These are phyloP conservation scores for Aureobasidium pullulans DNA, from an alignment of 2,329 filamentous ascomycete genomes.

Conservation along the genomic window DNA sequence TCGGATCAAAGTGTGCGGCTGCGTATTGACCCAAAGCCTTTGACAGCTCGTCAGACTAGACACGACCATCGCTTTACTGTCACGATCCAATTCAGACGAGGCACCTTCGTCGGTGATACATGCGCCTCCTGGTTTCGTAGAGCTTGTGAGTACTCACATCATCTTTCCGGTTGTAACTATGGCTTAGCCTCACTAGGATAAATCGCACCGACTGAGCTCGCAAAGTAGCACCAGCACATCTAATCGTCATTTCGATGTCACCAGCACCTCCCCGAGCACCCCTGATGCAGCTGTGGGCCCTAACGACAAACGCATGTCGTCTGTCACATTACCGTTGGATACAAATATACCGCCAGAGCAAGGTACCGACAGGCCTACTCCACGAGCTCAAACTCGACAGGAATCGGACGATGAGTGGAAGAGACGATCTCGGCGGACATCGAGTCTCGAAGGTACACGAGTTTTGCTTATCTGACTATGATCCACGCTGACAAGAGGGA, in stretches of 20 bases:
- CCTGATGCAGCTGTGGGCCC: constrained; percentile 26
- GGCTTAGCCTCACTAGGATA: not conserved
- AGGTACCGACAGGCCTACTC: constrained; percentile 59
- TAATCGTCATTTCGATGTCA: constrained; percentile 27
- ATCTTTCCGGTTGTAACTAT: not conserved
- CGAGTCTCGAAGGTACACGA: constrained; percentile 66
- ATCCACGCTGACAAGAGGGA: constrained; percentile 18
- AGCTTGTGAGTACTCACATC: constrained; percentile 56
- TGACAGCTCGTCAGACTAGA: constrained; percentile 37
- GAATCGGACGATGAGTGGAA: constrained; percentile 56
- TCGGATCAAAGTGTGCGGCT: not conserved
- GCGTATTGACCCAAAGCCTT: constrained; percentile 7
- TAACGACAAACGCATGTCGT: constrained; percentile 21
- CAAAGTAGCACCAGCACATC: constrained; percentile 19
- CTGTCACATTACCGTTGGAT: constrained; percentile 58
- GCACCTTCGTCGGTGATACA: constrained; percentile 88
- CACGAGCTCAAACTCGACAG: constrained; percentile 73
- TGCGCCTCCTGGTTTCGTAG: constrained; percentile 72
- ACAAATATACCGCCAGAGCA: constrained; percentile 59
- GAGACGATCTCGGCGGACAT: constrained; percentile 53
- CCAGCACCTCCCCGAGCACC: constrained; percentile 30
- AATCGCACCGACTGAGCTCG: constrained; percentile 15
- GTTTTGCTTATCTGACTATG: not conserved
- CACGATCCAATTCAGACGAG: constrained; percentile 56
- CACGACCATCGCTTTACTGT: constrained; percentile 34